A percentile compares a stretch with the other conserved stretches of the same genome.
phyloP scores from a whole-genome alignment of 345 rosid genomes.

The Arabidopsis suecica region DNA sequence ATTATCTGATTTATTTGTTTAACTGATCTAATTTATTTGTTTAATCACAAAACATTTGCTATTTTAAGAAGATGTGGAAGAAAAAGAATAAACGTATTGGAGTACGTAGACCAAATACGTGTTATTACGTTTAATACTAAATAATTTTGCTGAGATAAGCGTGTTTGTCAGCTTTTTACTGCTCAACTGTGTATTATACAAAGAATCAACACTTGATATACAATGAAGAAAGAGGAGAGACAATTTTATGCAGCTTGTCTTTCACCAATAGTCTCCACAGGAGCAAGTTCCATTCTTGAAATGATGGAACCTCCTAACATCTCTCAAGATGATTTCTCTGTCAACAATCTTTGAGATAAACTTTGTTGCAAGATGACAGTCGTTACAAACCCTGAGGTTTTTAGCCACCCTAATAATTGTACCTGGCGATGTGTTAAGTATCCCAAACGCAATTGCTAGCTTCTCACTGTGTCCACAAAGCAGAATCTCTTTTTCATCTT shows the following conservation, averaged over 20 bases:
- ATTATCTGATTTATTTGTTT: not conserved
- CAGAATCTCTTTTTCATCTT: slow-evolving; percentile 76
- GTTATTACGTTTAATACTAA: not conserved
- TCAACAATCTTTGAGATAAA: slow-evolving; percentile 68
- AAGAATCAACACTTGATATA: slow-evolving; percentile 21
- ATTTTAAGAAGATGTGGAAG: slow-evolving; percentile 6
- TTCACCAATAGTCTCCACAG: slow-evolving; percentile 84
- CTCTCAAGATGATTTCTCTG: slow-evolving; percentile 84
- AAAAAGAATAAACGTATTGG: not conserved
- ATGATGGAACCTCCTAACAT: slow-evolving; percentile 86
- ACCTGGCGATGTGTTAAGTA: slow-evolving; percentile 73
- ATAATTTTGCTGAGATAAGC: not conserved
- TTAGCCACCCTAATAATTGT: slow-evolving; percentile 80
- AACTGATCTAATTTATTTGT: not conserved
- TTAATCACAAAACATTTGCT: not conserved
- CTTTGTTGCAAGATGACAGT: slow-evolving; percentile 76
- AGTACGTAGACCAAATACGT: not conserved
- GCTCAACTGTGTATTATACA: slow-evolving; percentile 1
- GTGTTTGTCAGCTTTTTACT: not conserved
- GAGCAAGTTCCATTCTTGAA: slow-evolving; percentile 82
- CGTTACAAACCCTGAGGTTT: slow-evolving; percentile 90
- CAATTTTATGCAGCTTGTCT: not conserved
- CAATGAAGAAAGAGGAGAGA: slow-evolving; percentile 9
- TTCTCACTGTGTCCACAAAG: slow-evolving; percentile 95
- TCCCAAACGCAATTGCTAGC: slow-evolving; percentile 82